Conservation (phyloP, 2,329 filamentous ascomycete genomes). For the Diaporthe sp. region DNA sequence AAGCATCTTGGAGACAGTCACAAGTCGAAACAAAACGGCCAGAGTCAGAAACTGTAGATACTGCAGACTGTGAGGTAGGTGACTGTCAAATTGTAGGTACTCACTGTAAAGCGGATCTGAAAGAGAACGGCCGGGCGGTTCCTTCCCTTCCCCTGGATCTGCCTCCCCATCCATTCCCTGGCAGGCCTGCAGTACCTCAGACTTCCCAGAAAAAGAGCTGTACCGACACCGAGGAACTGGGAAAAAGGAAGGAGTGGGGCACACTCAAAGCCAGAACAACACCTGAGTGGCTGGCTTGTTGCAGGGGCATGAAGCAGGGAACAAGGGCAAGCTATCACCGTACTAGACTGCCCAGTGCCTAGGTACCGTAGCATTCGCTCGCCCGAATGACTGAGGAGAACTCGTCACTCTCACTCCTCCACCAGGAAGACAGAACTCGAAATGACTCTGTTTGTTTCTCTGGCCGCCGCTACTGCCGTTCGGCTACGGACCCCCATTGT, state of each 20-base stretch:
- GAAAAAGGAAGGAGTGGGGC: conserved; percentile 3
- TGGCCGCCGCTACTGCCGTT: background rate
- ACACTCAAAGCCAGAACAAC: background rate
- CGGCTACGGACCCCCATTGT: background rate
- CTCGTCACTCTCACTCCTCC: background rate
- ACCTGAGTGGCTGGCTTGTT: background rate
- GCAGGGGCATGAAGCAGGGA: background rate
- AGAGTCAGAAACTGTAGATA: background rate
- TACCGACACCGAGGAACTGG: conserved; percentile 25
- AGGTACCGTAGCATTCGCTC: conserved; percentile 4
- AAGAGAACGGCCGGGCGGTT: background rate
- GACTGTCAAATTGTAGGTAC: background rate
- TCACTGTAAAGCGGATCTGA: background rate
- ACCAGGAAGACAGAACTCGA: background rate
- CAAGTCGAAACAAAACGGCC: background rate
- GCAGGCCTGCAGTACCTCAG: background rate
- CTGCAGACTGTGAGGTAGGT: background rate
- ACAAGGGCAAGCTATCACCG: background rate
- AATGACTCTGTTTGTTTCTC: background rate
- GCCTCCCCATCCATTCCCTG: background rate
- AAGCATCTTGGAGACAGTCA: background rate
- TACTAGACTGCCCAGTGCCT: background rate
- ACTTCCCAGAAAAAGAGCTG: background rate
- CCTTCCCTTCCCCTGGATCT: background rate
- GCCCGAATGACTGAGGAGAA: conserved; percentile 1